Conservation (phyloP, 306 rosid genomes). For the Spatholobus suberectus region DNA sequence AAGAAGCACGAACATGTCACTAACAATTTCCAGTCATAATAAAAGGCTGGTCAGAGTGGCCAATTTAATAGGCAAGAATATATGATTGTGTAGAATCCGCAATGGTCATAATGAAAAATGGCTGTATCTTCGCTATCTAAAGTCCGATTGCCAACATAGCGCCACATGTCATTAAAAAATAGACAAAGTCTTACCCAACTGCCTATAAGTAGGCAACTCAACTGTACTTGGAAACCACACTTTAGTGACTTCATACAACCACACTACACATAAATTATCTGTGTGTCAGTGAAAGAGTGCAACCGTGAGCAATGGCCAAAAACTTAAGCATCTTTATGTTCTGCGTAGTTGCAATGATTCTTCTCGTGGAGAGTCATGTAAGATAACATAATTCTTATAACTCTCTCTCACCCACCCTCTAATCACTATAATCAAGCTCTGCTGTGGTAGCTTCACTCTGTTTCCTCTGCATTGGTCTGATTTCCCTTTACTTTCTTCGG, state of each 20-base stretch:
- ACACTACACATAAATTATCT: background rate
- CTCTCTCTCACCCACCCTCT: background rate
- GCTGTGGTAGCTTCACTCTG: background rate
- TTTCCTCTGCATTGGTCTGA: background rate
- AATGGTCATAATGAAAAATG: constrained; percentile 8
- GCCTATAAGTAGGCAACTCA: constrained; percentile 31
- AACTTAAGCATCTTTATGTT: constrained; percentile 15
- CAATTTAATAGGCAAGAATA: constrained; percentile 10
- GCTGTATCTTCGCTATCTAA: background rate
- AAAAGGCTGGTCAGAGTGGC: background rate
- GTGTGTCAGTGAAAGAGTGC: background rate
- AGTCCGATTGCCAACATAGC: background rate
- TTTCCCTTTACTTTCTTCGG: background rate
- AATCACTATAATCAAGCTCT: background rate
- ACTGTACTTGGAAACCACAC: background rate
- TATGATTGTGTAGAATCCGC: background rate
- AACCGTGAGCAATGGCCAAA: constrained; percentile 43
- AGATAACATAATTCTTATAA: constrained; percentile 3
- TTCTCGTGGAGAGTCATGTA: constrained; percentile 55
- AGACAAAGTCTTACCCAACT: background rate
- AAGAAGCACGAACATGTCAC: too few species aligned
- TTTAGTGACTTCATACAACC: background rate
- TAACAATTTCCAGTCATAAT: background rate
- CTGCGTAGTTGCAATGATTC: constrained; percentile 19
- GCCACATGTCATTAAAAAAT: constrained; percentile 19